phyloP scores from a whole-genome alignment of 345 rosid genomes.

The Stellera chamaejasme region DNA sequence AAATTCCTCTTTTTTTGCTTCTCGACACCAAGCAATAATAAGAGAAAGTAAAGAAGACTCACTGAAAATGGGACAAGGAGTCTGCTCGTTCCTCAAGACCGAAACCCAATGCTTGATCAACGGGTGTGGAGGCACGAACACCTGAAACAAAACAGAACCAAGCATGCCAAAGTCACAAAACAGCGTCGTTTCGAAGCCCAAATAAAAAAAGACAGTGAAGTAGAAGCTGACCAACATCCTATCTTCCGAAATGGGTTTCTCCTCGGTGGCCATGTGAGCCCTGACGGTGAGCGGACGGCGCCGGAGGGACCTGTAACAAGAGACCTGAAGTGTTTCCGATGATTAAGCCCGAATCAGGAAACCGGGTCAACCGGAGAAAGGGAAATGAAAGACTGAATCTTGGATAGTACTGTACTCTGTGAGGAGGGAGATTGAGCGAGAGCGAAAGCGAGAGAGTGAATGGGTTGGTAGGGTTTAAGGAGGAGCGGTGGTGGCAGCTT shows the following conservation, averaged over 20 bases:
- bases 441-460: slow-evolving; percentile 12
- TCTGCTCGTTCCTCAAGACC: slow-evolving; percentile 73
- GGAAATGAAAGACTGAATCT: background rate
- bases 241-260: slow-evolving; percentile 41
- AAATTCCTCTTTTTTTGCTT: background rate
- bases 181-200: background rate
- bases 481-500: slow-evolving; percentile 19
- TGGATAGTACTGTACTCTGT: slow-evolving; percentile 15
- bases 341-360: background rate
- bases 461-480: slow-evolving; percentile 30
- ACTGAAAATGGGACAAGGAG: slow-evolving; percentile 83
- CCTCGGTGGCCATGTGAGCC: slow-evolving; percentile 59
- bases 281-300: slow-evolving; percentile 29
- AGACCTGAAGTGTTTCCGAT: slow-evolving; percentile 22
- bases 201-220: background rate
- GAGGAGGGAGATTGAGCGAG: slow-evolving; percentile 16
- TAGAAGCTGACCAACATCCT: slow-evolving; percentile 70
- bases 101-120: slow-evolving; percentile 96
- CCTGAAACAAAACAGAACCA: slow-evolving; percentile 28
- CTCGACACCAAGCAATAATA: too few species aligned
- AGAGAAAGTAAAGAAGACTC: slow-evolving; percentile 15
- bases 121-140: slow-evolving; percentile 88
- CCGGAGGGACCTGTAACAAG: slow-evolving; percentile 28
- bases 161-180: slow-evolving; percentile 2
- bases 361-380: background rate